Percentiles rank a stretch among this genome's conserved stretches.
These are phyloP conservation scores for Scytalidium sp. DNA, from an alignment of 2,329 filamentous ascomycete genomes.

Conservation along the genomic window DNA sequence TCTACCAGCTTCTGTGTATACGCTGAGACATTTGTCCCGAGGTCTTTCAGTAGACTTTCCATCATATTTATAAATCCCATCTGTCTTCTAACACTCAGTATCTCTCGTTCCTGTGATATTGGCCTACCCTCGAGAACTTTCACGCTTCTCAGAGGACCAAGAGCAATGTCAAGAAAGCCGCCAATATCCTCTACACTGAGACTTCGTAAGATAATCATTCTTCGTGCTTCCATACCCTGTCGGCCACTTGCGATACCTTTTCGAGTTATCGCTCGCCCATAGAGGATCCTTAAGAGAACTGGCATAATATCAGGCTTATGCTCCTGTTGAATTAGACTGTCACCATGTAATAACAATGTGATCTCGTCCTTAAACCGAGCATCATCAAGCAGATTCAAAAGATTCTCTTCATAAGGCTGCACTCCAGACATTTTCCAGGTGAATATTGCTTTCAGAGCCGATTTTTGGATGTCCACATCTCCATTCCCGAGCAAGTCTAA, in stretches of 20 bases:
- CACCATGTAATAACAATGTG: constrained; percentile 79
- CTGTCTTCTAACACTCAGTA: constrained; percentile 73
- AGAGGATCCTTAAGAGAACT: constrained; percentile 80
- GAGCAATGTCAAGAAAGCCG: constrained; percentile 79
- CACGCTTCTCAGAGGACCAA: constrained; percentile 65
- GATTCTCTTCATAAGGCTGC: constrained; percentile 75
- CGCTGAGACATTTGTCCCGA: constrained; percentile 69
- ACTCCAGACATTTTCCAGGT: constrained; percentile 84
- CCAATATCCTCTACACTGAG: constrained; percentile 72
- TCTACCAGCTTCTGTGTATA: constrained; percentile 70
- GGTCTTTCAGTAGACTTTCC: constrained; percentile 78
- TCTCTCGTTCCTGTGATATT: constrained; percentile 42
- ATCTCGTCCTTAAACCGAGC: constrained; percentile 90
- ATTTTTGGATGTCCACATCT: constrained; percentile 84
- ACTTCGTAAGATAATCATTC: constrained; percentile 77
- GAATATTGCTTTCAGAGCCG: constrained; percentile 78
- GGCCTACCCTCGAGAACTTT: constrained; percentile 46
- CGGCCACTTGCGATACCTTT: constrained; percentile 74
- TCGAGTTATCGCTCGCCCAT: constrained; percentile 83
- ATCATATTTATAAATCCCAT: constrained; percentile 91
- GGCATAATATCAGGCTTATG: constrained; percentile 78
- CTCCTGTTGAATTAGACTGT: constrained; percentile 67
- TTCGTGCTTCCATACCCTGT: constrained; percentile 75
- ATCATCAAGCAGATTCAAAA: constrained; percentile 86
- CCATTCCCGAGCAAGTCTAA: constrained; percentile 79